phyloP scores from a whole-genome alignment of 345 rosid genomes.

The Linum trigynum region DNA sequence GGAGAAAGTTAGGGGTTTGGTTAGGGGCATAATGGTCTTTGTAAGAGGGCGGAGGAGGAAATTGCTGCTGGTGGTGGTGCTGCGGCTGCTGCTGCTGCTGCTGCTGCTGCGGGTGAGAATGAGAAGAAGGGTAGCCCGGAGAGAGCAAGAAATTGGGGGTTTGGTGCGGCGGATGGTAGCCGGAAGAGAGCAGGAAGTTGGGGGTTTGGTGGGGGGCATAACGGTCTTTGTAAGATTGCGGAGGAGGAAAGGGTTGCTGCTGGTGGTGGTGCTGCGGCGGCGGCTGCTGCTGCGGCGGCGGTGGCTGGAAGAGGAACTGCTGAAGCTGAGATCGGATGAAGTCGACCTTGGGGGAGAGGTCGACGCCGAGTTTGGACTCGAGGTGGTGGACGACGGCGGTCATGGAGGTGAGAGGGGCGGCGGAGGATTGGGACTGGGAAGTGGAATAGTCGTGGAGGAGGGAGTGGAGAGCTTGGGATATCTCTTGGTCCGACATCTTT shows the following conservation, averaged over 20 bases:
- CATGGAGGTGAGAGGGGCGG: conserved; percentile 12
- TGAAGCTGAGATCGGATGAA: conserved; percentile 32
- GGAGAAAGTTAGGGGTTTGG: conserved; percentile 15
- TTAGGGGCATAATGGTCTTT: conserved; percentile 20
- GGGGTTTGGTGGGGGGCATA: conserved; percentile 18
- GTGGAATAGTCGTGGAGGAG: conserved; percentile 14
- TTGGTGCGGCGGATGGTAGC: too few species aligned
- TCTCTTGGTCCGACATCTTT: conserved; percentile 19
- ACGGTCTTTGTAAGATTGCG: conserved; percentile 7
- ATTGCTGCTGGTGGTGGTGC: background rate
- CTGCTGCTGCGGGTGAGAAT: background rate
- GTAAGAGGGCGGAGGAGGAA: background rate
- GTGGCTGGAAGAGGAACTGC: conserved; percentile 16
- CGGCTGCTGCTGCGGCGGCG: too few species aligned
- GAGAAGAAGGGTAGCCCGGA: background rate
- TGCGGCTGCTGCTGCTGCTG: background rate
- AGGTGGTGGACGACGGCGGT: conserved; percentile 24
- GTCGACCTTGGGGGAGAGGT: conserved; percentile 32
- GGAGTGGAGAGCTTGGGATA: conserved; percentile 21
- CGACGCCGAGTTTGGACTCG: conserved; percentile 30
- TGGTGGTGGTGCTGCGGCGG: too few species aligned
- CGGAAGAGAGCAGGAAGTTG: conserved; percentile 9
- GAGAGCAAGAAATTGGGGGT: conserved; percentile 16
- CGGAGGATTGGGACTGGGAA: background rate
- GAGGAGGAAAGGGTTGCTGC: too few species aligned